Evolutionary conservation across 2,329 filamentous ascomycete species (phyloP), one percentile per base, ranked within the genome.

Genomic region (Aspergillaceae sp.): DNA sequence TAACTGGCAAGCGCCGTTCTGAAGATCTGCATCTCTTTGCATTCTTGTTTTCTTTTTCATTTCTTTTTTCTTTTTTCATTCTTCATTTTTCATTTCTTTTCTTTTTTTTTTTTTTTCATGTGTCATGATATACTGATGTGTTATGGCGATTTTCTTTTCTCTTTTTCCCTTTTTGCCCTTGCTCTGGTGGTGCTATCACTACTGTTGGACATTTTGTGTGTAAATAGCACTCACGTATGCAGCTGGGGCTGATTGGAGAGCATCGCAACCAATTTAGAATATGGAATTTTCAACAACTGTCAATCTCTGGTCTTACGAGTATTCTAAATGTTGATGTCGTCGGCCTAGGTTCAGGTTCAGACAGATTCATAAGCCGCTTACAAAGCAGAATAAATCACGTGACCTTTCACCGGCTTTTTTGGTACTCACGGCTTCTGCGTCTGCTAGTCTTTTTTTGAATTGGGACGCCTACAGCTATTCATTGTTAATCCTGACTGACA

Each of bases 61-160:
- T 19, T 19, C 19, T 2, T 19, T 19, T 27, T 40, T 26, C 28
- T 30, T 41, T 19, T 19, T 19, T 2, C 19, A 19, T 19, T 19
- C 2, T 19, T 5, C 30, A 9, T 37, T 37, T 19, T 19, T 19
- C 19, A 1, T 19, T 19, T 19, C 19, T 2, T 19, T 19, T 27
- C n/a, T n/a, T n/a, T 40, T 26, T 28, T 30, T 41, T 19, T 19
- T 19, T 2, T 37, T 37, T 30, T 41, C 29, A 41, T n/a, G 40
- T 41, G 27, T 41, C n/a, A 41, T 41, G 40, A 41, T 41, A 41
- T 41, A 29, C 27, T n/a, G 40, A 41, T 29, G 29, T 41, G 40
- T 30, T 41, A 41, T 30, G 40, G 28, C 40, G 11, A 38, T 38
- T 38, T n/a, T 11, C 19, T 10, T 38, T 26, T 19, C 19, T 38